phyloP scores from a whole-genome alignment of 2,329 filamentous ascomycete species.

The Setomelanomma holmii region DNA sequence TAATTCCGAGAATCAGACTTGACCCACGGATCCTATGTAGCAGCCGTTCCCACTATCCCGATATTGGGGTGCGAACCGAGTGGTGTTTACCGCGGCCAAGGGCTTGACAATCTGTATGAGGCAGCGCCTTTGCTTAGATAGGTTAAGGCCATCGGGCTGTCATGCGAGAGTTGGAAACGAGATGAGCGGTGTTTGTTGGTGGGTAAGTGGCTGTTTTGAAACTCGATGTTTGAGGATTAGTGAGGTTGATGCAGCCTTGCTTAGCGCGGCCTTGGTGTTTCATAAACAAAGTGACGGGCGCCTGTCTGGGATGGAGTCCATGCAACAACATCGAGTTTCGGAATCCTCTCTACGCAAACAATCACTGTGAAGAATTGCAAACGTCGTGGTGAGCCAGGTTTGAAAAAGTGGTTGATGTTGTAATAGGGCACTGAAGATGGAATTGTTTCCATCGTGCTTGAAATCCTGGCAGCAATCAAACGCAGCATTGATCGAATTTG shows the following conservation, averaged over 20 bases:
- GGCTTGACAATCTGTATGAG: conserved; percentile 21
- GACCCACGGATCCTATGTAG: conserved; percentile 24
- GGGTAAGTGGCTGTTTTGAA: conserved; percentile 33
- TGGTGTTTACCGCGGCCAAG: conserved; percentile 15
- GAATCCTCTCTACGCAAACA: no score
- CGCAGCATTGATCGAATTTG: conserved; percentile 1
- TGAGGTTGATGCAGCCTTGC: conserved; percentile 12
- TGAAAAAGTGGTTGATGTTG: background rate
- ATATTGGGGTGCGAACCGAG: conserved; percentile 11
- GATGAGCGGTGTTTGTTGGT: conserved; percentile 24
- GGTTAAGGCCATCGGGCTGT: conserved; percentile 14
- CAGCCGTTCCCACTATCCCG: conserved; percentile 23
- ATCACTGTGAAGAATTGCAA: no score
- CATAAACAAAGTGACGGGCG: conserved; percentile 25
- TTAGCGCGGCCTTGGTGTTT: conserved; percentile 30
- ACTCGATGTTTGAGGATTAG: conserved; percentile 23
- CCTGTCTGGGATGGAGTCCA: conserved; percentile 16
- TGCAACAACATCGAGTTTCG: conserved; percentile 14
- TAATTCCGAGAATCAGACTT: conserved; percentile 24
- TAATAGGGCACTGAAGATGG: background rate
- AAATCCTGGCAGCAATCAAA: background rate
- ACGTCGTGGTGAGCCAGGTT: no score
- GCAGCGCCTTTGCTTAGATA: conserved; percentile 12
- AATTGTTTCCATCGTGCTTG: background rate
- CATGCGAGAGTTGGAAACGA: conserved; percentile 27